These are phyloP conservation scores for Arthrobotrys conoides DNA, from an alignment of 2,329 filamentous ascomycete genomes.

Conservation along the genomic window DNA sequence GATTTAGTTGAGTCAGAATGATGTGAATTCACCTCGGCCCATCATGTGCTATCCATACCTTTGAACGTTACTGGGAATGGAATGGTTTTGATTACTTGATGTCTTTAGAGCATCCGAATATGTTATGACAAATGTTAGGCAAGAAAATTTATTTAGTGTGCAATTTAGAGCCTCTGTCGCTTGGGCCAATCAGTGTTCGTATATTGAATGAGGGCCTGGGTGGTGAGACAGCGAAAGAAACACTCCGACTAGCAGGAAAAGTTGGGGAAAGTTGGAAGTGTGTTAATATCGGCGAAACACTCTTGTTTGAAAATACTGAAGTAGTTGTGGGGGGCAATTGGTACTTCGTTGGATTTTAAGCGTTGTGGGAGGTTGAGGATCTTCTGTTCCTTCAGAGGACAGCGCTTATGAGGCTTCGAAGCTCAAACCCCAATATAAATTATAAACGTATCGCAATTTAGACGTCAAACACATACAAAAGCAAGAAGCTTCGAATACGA, in stretches of 20 bases:
- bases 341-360: conserved; percentile 59
- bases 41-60: conserved; percentile 1
- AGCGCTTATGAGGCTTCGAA: conserved; percentile 32
- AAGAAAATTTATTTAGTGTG: not conserved
- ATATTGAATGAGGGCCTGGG: conserved; percentile 10
- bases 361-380: conserved; percentile 38
- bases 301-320: conserved; percentile 26
- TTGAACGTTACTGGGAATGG: not conserved
- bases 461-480: conserved; percentile 9
- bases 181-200: conserved; percentile 26
- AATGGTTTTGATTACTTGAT: conserved; percentile 13
- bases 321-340: conserved; percentile 9
- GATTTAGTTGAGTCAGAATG: conserved; percentile 11
- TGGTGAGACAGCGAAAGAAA: conserved; percentile 46
- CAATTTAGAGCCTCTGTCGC: conserved; percentile 6
- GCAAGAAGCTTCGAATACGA: conserved; percentile 1
- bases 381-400: not conserved
- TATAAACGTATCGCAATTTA: not conserved
- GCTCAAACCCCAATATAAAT: not conserved
- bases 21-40: conserved; percentile 18
- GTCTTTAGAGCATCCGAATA: conserved; percentile 17
- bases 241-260: conserved; percentile 12
- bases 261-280: conserved; percentile 9
- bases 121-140: conserved; percentile 36
- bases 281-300: conserved; percentile 46